Base-by-base conservation (phyloP, 2,329 filamentous ascomycete genomes). In the Blastomyces parvus region DNA sequence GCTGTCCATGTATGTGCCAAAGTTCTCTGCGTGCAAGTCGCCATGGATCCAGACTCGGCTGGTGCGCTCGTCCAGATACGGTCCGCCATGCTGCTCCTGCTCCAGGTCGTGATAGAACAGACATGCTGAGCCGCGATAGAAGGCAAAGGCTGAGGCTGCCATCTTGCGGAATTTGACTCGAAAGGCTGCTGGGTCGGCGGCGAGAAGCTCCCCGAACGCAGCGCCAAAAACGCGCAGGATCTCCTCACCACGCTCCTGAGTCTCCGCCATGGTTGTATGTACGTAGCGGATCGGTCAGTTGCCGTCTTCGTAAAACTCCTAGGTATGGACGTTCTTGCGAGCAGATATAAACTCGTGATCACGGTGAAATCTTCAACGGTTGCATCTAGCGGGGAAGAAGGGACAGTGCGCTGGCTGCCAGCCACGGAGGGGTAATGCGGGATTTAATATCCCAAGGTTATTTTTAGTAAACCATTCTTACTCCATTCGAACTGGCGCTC, bases 161-260 rank as follows among this genome's bases (percentile, higher is more conserved):
- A 68, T 68, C 59, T 68, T 68, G 56, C 66, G 66, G 61, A 68
- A 68, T 78, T 79, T 62, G 72, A 76, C 38, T 61, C 66, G 1
- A 70, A 74, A 27, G 67, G 70, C 40, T 65, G 69, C 14, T 79
- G 76, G 72, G 67, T 78, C 5, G 71, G 77, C 22, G 78, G 79
- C 64, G 61, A 68, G 30, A 69, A 67, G 19, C 17, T 66, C 63
- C 11, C 64, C 63, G n/a, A 68, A 68, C 1, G 66, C 64, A 1
- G 30, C 56, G n/a, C 36, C n/a, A 56, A 68, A 68, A 61, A 68
- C 66, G n/a, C 55, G 14, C 33, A 68, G 64, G 27, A 68, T 67
- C 33, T 67, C 64, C 36, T 66, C 53, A 14, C 66, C 66, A 22
- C 66, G 66, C 36, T 68, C 27, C 57, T 67, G 25, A 17, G 22